These are phyloP conservation scores for Cajanus cajan DNA, from an alignment of 306 rosid species.

Conservation along the genomic window DNA sequence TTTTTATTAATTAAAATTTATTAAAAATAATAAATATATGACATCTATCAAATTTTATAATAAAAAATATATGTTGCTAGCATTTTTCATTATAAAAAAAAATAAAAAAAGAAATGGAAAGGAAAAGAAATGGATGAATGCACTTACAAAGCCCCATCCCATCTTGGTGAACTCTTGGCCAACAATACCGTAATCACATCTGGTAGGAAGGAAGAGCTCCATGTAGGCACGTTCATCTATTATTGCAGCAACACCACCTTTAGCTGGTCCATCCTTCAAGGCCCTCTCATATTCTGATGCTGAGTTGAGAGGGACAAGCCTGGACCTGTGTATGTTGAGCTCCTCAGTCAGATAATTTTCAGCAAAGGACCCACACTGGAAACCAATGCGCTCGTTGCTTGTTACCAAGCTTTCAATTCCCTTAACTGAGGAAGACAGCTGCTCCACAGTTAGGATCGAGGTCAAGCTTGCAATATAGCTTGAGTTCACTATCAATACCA, in stretches of 20 bases:
- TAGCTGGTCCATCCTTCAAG: constrained; percentile 56
- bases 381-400: constrained; percentile 60
- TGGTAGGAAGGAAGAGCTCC: constrained; percentile 69
- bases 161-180: constrained; percentile 88
- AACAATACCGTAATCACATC: constrained; percentile 68
- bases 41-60: no score
- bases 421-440: constrained; percentile 64
- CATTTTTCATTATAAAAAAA: no score
- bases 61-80: no score
- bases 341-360: constrained; percentile 55
- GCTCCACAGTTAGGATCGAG: constrained; percentile 78
- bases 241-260: constrained; percentile 78
- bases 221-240: constrained; percentile 74
- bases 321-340: constrained; percentile 52
- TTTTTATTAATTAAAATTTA: no score
- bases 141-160: constrained; percentile 95
- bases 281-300: constrained; percentile 59
- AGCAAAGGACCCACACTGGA: constrained; percentile 59
- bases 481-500: constrained; percentile 72
- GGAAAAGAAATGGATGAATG: no score
- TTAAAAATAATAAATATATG: no score
- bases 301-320: constrained; percentile 58
- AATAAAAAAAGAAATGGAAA: no score
- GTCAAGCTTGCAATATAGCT: constrained; percentile 84
- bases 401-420: constrained; percentile 61